Conservation (phyloP, 768 basidiomycete genomes). For the Serendipita sp. region DNA sequence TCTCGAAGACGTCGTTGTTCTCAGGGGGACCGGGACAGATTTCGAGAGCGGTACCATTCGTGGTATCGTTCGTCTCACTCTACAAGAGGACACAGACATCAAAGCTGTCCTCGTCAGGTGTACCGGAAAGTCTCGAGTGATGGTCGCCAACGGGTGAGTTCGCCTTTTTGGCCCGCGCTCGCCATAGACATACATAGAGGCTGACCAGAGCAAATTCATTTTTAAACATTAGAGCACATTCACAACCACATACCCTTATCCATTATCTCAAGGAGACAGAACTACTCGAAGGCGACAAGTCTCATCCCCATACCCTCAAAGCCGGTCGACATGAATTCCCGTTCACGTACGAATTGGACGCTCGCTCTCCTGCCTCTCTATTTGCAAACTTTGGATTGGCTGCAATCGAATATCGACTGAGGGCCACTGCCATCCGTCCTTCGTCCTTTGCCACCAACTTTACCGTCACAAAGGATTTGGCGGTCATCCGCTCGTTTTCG, state of each 20-base stretch:
- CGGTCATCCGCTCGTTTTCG: slow-evolving; percentile 55
- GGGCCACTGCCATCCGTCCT: slow-evolving; percentile 64
- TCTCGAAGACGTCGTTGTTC: slow-evolving; percentile 46
- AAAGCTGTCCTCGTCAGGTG: slow-evolving; percentile 8
- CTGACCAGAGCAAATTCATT: too few relatives aligned
- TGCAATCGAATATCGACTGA: slow-evolving; percentile 72
- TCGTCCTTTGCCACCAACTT: slow-evolving; percentile 51
- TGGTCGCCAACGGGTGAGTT: not conserved
- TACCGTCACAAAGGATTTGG: slow-evolving; percentile 41
- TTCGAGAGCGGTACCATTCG: slow-evolving; percentile 67
- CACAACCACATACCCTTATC: not conserved
- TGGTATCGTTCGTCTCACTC: slow-evolving; percentile 63
- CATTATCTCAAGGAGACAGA: slow-evolving; percentile 50
- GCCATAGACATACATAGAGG: too few relatives aligned
- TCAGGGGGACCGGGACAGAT: slow-evolving; percentile 68
- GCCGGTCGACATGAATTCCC: slow-evolving; percentile 91
- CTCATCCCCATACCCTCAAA: slow-evolving; percentile 74
- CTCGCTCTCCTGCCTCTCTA: slow-evolving; percentile 67
- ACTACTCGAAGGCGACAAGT: slow-evolving; percentile 68
- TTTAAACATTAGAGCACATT: not conserved
- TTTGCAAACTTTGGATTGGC: slow-evolving; percentile 20
- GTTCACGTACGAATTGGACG: slow-evolving; percentile 75
- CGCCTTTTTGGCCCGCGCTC: not conserved
- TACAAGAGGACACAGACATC: slow-evolving; percentile 61
- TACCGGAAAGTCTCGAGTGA: not conserved